Evolutionary conservation across 345 rosid genomes (phyloP).

Genomic region (Bruguiera sexangula): DNA sequence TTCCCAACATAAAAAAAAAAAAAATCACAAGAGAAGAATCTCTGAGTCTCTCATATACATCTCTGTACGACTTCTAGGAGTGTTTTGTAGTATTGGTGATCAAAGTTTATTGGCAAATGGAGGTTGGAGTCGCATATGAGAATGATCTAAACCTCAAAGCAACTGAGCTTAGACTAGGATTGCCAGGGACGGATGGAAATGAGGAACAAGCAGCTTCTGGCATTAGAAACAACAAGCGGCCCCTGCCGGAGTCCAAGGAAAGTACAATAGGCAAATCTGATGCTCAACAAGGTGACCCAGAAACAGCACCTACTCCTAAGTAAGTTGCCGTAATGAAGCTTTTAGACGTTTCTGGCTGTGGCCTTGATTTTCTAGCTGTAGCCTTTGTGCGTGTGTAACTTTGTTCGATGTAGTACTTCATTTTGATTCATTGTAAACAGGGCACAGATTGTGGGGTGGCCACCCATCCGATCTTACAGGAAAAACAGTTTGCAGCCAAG

Average conservation of each 20-base stretch:
- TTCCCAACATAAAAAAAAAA: no score
- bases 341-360: not conserved
- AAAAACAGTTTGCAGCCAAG: constrained; percentile 45
- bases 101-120: constrained; percentile 29
- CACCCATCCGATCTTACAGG: constrained; percentile 61
- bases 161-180: constrained; percentile 83
- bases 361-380: not conserved
- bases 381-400: not conserved
- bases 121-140: constrained; percentile 35
- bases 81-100: not conserved
- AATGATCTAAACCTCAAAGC: constrained; percentile 71
- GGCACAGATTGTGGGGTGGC: constrained; percentile 80
- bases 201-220: constrained; percentile 38
- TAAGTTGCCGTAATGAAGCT: constrained; percentile 26
- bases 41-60: not conserved
- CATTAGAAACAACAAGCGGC: constrained; percentile 56
- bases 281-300: constrained; percentile 17
- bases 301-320: constrained; percentile 59
- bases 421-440: constrained; percentile 21
- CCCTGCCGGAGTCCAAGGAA: constrained; percentile 23
- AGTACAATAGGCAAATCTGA: constrained; percentile 23
- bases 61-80: not conserved
- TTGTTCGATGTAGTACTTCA: not conserved
- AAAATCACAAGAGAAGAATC: not conserved
- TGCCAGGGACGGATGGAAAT: constrained; percentile 61